Conservation (phyloP, 2,329 filamentous ascomycete genomes). For the Trichoderma polysporum region DNA sequence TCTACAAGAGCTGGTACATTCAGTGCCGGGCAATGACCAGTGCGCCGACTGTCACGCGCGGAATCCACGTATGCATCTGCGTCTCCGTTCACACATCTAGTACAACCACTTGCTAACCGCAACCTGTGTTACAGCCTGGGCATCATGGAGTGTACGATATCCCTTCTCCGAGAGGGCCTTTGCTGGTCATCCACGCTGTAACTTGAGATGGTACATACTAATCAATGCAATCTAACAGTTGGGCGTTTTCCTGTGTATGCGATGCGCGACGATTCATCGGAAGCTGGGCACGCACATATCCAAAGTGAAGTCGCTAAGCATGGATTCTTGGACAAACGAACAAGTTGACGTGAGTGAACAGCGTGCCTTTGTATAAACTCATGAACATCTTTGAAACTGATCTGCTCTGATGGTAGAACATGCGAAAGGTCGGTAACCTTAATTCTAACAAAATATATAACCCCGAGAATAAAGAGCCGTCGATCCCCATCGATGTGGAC, state of each 20-base stretch:
- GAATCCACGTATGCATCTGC: constrained; percentile 73
- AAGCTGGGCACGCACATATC: constrained; percentile 97
- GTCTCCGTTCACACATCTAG: constrained; percentile 15
- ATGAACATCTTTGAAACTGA: background rate
- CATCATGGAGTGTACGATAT: constrained; percentile 85
- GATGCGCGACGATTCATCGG: constrained; percentile 90
- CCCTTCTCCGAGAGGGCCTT: constrained; percentile 9
- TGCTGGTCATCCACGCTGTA: background rate
- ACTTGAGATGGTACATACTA: constrained; percentile 15
- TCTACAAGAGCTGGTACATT: constrained; percentile 84
- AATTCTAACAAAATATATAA: constrained; percentile 89
- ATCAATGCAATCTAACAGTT: constrained; percentile 54
- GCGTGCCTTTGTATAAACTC: background rate
- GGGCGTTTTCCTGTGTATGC: constrained; percentile 96
- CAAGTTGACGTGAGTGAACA: constrained; percentile 79
- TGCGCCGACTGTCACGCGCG: constrained; percentile 91
- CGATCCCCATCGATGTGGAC: constrained; percentile 85
- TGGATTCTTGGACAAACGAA: constrained; percentile 95
- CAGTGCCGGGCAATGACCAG: constrained; percentile 80
- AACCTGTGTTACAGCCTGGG: constrained; percentile 66
- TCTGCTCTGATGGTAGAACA: constrained; percentile 60
- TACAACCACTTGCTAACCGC: constrained; percentile 29
- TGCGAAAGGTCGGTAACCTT: constrained; percentile 88
- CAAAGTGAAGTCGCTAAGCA: constrained; percentile 97
- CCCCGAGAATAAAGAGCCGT: constrained; percentile 75